Evolutionary conservation across 305 asterid species (phyloP).

Genomic region (Rubia balearica): DNA sequence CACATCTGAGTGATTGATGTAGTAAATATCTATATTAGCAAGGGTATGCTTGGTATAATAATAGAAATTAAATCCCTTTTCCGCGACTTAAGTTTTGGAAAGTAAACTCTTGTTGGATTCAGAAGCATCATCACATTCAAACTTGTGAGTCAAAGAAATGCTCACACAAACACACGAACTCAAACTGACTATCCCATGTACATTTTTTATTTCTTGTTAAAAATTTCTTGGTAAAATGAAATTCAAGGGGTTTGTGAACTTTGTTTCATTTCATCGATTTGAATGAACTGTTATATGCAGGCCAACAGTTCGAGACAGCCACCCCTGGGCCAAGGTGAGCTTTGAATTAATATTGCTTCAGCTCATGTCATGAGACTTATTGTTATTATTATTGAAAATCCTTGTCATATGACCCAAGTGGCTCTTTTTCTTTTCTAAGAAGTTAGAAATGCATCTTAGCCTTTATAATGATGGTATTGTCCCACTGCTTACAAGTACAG

Average conservation of each 20-base stretch:
- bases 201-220: background rate
- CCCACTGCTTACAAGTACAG: background rate
- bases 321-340: conserved; percentile 45
- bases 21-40: background rate
- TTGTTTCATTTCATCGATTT: conserved; percentile 6
- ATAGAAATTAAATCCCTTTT: background rate
- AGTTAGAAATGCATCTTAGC: background rate
- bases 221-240: conserved; percentile 5
- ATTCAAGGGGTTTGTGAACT: background rate
- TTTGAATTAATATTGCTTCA: background rate
- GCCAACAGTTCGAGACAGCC: conserved; percentile 35
- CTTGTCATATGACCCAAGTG: background rate
- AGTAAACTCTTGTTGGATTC: background rate
- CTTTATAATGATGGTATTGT: background rate
- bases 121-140: background rate
- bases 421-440: background rate
- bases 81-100: background rate
- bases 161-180: background rate
- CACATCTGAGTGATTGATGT: background rate
- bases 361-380: background rate
- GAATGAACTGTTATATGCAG: conserved; percentile 38
- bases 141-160: background rate
- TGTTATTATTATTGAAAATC: background rate
- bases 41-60: background rate
- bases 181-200: background rate